Evolutionary conservation across 2,329 filamentous ascomycete genomes (phyloP).

Genomic region (Truncatella angustata): DNA sequence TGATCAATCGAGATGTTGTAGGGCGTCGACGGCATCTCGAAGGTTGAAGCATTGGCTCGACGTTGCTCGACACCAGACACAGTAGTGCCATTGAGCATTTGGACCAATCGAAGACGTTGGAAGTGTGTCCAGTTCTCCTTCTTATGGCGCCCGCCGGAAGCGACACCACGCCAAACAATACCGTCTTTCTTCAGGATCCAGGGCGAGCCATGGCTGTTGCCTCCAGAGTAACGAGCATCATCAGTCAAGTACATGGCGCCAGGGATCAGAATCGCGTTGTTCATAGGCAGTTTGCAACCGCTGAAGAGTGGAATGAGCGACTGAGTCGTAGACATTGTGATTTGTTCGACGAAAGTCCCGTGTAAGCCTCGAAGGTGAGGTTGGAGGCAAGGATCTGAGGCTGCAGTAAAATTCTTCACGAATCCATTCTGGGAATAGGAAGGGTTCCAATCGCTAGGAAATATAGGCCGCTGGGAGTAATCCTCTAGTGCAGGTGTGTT

Average conservation of each 20-base stretch:
- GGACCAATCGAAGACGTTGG: conserved; percentile 68
- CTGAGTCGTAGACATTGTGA: conserved; percentile 45
- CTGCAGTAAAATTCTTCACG: conserved; percentile 53
- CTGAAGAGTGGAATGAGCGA: conserved; percentile 57
- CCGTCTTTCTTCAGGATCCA: conserved; percentile 58
- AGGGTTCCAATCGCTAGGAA: conserved; percentile 19
- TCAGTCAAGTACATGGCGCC: conserved; percentile 61
- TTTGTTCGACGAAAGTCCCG: conserved; percentile 52
- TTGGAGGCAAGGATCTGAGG: conserved; percentile 54
- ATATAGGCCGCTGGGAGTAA: conserved; percentile 12
- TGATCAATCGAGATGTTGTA: conserved; percentile 41
- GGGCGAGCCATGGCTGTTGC: conserved; percentile 48
- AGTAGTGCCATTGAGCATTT: conserved; percentile 66
- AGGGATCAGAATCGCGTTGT: conserved; percentile 61
- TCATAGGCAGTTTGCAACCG: conserved; percentile 57
- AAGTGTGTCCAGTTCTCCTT: conserved; percentile 64
- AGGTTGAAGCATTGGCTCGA: conserved; percentile 41
- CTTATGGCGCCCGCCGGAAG: conserved; percentile 55
- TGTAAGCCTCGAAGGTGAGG: conserved; percentile 46
- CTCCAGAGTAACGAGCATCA: conserved; percentile 58
- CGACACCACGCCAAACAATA: conserved; percentile 64
- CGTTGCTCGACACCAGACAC: conserved; percentile 46
- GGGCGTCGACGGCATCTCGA: conserved; percentile 41
- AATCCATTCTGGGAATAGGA: conserved; percentile 40
- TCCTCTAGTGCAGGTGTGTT: not conserved